Evolutionary conservation across 306 rosid genomes (phyloP).

Genomic region (Lotus japonicus): DNA sequence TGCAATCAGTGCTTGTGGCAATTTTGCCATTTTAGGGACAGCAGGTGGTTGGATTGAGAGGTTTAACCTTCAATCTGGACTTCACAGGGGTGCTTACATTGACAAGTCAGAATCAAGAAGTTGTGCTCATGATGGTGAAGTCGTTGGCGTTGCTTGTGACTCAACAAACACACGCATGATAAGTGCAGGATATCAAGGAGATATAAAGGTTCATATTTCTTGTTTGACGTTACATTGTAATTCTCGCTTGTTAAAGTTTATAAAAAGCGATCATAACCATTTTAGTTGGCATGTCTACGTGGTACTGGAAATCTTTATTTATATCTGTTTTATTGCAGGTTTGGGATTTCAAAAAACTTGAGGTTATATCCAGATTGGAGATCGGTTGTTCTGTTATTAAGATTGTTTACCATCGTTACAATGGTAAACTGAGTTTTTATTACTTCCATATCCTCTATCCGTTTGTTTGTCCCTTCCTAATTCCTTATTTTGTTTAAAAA

Average conservation of each 20-base stretch:
- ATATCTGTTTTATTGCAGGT: constrained; percentile 42
- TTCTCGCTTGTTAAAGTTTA: not conserved
- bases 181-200: constrained; percentile 89
- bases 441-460: not conserved
- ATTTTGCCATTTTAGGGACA: constrained; percentile 85
- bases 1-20: constrained; percentile 93
- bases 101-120: constrained; percentile 49
- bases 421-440: constrained; percentile 43
- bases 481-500: not conserved
- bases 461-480: not conserved
- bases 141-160: constrained; percentile 94
- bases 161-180: constrained; percentile 83
- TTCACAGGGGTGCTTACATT: constrained; percentile 68
- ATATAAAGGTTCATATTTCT: constrained; percentile 59
- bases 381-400: constrained; percentile 61
- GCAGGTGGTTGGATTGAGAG: constrained; percentile 97
- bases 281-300: not conserved
- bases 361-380: constrained; percentile 70
- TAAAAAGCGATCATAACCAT: not conserved
- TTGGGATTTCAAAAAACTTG: constrained; percentile 81
- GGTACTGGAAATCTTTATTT: constrained; percentile 14
- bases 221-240: not conserved
- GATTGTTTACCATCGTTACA: constrained; percentile 77
- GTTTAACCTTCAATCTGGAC: constrained; percentile 94
- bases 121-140: constrained; percentile 84